These are phyloP conservation scores for Mortierella sp. DNA, from an alignment of 371 early-diverging fungal species.

Conservation along the genomic window DNA sequence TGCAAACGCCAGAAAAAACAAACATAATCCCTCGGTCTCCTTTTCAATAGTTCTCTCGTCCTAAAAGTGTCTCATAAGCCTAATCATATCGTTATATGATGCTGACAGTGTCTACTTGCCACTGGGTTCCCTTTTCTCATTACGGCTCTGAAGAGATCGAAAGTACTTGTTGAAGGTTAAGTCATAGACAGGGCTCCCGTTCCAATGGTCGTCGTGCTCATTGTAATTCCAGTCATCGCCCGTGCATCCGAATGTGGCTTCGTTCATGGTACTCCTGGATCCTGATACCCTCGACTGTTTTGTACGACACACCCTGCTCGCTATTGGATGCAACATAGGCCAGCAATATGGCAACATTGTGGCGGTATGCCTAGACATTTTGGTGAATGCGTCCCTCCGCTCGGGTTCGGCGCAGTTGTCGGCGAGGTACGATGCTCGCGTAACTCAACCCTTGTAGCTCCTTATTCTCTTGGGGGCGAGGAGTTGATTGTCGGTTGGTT, in stretches of 20 bases:
- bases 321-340: constrained; percentile 17
- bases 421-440: too few relatives aligned
- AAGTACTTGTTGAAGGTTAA: background rate
- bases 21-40: constrained; percentile 2
- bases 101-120: constrained; percentile 15
- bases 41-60: background rate
- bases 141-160: constrained; percentile 13
- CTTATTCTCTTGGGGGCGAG: too few relatives aligned
- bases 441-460: too few relatives aligned
- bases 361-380: background rate
- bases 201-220: background rate
- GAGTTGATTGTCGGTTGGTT: too few relatives aligned
- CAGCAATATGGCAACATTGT: background rate
- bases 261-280: constrained; percentile 20
- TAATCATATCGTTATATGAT: background rate
- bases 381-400: background rate
- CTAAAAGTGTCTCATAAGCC: constrained; percentile 11
- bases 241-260: constrained; percentile 3
- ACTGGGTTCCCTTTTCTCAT: constrained; percentile 2
- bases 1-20: constrained; percentile 1
- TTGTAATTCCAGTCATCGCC: constrained; percentile 11
- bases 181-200: constrained; percentile 15
- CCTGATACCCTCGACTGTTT: constrained; percentile 18
- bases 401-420: too few relatives aligned
- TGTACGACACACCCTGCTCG: background rate